These are phyloP conservation scores for Colletotrichum sp. DNA, from an alignment of 2,329 filamentous ascomycete species.

Conservation along the genomic window DNA sequence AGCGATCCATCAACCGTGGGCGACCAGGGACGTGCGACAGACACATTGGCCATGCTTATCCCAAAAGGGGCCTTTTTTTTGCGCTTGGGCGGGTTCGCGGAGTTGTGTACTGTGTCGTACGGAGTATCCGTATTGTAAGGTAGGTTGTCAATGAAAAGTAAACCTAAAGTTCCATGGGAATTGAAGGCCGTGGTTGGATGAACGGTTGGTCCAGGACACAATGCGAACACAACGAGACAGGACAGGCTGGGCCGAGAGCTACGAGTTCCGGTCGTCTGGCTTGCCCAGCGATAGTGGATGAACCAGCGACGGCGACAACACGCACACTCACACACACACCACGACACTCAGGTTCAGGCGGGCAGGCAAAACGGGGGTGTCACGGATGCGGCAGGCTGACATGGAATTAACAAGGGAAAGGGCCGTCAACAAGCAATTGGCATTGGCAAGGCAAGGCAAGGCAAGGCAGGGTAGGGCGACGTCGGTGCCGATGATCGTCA, in stretches of 20 bases:
- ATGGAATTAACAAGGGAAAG: not conserved
- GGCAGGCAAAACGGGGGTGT: not conserved
- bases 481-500: constrained; percentile 20
- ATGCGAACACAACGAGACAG: not conserved
- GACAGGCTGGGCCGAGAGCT: not conserved
- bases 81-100: not conserved
- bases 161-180: not conserved
- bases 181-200: not conserved
- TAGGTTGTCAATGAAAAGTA: not conserved
- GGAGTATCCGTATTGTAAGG: not conserved
- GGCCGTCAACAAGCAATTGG: not conserved
- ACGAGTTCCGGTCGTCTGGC: not conserved
- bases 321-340: not conserved
- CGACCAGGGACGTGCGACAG: not conserved
- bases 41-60: not conserved
- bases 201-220: not conserved
- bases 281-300: not conserved
- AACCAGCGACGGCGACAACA: not conserved
- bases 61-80: not conserved
- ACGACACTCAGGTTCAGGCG: not conserved
- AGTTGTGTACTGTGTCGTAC: not conserved
- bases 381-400: not conserved
- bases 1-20: not conserved
- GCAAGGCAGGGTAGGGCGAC: not conserved
- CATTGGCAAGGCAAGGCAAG: not conserved